Evolutionary conservation across 345 rosid species (phyloP).

Genomic region (Citrus maxima): DNA sequence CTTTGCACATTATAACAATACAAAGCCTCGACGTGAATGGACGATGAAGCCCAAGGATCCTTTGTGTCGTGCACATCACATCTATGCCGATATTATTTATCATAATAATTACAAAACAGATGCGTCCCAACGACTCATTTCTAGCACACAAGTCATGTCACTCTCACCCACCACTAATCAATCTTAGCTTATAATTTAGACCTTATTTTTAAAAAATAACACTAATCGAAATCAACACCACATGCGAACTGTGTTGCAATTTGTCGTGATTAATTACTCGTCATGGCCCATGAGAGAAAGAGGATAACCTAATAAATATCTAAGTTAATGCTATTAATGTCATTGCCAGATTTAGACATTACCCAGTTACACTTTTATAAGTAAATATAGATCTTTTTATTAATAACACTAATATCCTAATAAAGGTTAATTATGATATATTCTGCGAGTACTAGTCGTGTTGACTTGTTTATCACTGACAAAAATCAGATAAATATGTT

Average conservation of each 20-base stretch:
- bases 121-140: conserved; percentile 6
- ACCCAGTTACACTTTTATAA: not conserved
- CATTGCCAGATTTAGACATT: not conserved
- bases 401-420: too few species aligned
- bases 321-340: too few species aligned
- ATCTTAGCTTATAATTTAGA: not conserved
- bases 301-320: not conserved
- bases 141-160: not conserved
- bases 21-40: not conserved
- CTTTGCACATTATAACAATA: not conserved
- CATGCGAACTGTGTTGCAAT: not conserved
- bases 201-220: not conserved
- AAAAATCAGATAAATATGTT: too few species aligned
- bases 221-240: not conserved
- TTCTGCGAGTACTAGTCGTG: too few species aligned
- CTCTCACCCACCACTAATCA: not conserved
- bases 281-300: not conserved
- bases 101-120: not conserved
- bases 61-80: not conserved
- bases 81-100: not conserved
- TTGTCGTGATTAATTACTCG: not conserved
- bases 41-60: not conserved
- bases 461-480: too few species aligned
- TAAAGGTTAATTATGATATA: too few species aligned
- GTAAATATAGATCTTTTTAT: too few species aligned